Percentiles rank a stretch among this genome's conserved stretches.
Evolutionary conservation across 2,329 filamentous ascomycete genomes (phyloP).

Genomic region (Colletotrichum ledebouriae): DNA sequence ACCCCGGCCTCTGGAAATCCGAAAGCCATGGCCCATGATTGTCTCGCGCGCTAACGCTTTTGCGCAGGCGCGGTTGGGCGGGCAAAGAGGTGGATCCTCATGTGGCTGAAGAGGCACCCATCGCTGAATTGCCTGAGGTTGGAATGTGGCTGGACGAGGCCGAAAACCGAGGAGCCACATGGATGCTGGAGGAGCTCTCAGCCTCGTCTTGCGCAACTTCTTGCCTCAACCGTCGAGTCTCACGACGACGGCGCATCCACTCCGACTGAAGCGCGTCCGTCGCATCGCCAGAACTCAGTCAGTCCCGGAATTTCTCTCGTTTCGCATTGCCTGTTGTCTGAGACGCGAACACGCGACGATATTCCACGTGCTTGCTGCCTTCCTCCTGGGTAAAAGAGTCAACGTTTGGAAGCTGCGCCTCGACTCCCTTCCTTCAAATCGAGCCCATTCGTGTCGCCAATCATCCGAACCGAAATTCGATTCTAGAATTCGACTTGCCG

Average conservation of each 20-base stretch:
- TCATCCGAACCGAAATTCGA: background rate
- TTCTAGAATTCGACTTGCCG: background rate
- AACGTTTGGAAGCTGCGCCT: constrained; percentile 13
- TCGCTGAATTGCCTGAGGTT: background rate
- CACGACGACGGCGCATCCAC: constrained; percentile 38
- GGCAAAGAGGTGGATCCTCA: background rate
- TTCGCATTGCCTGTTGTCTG: constrained; percentile 11
- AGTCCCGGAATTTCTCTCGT: constrained; percentile 14
- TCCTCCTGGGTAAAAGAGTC: background rate
- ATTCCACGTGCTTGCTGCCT: constrained; percentile 17
- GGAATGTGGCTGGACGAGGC: constrained; percentile 29
- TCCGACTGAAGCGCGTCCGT: constrained; percentile 27
- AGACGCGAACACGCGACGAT: constrained; percentile 7
- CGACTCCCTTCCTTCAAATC: background rate
- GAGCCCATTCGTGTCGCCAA: constrained; percentile 4
- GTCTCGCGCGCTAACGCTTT: constrained; percentile 11
- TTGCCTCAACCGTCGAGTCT: constrained; percentile 37
- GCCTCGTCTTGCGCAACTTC: constrained; percentile 41
- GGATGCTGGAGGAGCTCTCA: constrained; percentile 27
- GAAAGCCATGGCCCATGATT: background rate
- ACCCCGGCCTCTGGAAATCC: constrained; percentile 15
- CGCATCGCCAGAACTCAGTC: background rate
- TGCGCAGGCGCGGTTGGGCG: constrained; percentile 24
- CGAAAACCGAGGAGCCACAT: constrained; percentile 34
- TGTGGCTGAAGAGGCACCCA: constrained; percentile 21